Evolutionary conservation across 371 early-diverging fungal genomes (phyloP), one percentile per base, ranked within the genome.

Genomic region (Mortierella sp.): DNA sequence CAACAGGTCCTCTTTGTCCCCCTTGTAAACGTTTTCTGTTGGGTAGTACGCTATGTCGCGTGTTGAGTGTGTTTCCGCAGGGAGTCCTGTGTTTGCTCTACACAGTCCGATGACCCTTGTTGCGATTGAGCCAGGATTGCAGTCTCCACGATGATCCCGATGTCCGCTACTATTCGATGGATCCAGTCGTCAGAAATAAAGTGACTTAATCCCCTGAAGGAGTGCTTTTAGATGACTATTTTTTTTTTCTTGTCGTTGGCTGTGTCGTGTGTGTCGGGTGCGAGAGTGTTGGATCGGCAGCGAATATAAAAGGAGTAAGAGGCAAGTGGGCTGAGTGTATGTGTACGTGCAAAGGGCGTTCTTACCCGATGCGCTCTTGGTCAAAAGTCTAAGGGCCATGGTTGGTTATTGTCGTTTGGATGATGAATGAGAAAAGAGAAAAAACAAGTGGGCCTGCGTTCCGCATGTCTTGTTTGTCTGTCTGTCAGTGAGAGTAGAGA

Each of bases 351-450:
- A 41, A 41, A 35, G 24, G 18, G 32, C 21, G 24, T 60, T 60
- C 38, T 86, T 86, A 86, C 87, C 87, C 87, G 87, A 79, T 77
- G 87, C 76, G 87, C 87, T 86, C 87, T 86, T 86, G 82, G 87
- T 82, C 87, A 86, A 82, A 86, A 86, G 87, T 74, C 87, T 77
- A 71, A 86, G 87, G 87, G 87, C 82, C 87, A 86, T 86, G 76
- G 77, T 79, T 75, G 29, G 80, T 51, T 68, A 43, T 38, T 68
- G 68, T 68, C 68, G 68, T 18, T 68, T 68, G 68, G 68, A 68
- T 68, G 68, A 68, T 68, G 68, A 56, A 56, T 56, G 24, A 56
- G n/a, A 56, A n/a, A n/a, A 56, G 51, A 63, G 60, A 35, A 35
- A 38, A 68, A 68, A 68, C 38, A 68, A 68, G 35, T 18, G 16